Conservation (phyloP, 345 rosid genomes). For the Abelmoschus esculentus region DNA sequence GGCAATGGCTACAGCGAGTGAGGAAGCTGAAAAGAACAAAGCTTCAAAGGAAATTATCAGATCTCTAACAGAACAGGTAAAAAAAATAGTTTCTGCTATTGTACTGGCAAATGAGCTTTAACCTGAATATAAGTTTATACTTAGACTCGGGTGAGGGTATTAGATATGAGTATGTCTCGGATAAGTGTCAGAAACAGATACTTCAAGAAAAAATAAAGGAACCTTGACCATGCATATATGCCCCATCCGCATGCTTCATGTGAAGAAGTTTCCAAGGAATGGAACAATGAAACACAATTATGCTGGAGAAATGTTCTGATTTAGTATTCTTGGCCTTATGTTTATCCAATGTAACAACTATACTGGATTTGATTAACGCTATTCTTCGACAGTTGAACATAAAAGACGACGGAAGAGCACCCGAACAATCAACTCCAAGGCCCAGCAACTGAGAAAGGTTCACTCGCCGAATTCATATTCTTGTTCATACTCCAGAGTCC, state of each 20-base stretch:
- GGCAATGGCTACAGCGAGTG: slow-evolving; percentile 30
- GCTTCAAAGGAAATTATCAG: slow-evolving; percentile 45
- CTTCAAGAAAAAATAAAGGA: background rate
- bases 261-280: too few relatives aligned
- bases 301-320: background rate
- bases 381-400: slow-evolving; percentile 30
- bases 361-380: background rate
- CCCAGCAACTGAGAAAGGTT: background rate
- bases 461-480: background rate
- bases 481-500: background rate
- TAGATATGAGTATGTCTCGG: too few relatives aligned
- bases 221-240: too few relatives aligned
- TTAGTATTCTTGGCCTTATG: too few relatives aligned
- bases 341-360: background rate
- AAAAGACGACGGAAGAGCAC: slow-evolving; percentile 21
- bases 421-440: slow-evolving; percentile 17
- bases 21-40: slow-evolving; percentile 53
- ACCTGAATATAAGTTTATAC: too few relatives aligned
- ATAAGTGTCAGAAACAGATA: background rate
- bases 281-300: background rate
- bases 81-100: slow-evolving; percentile 1
- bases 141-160: too few relatives aligned
- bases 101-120: too few relatives aligned
- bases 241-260: too few relatives aligned
- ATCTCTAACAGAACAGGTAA: slow-evolving; percentile 51